Base-by-base conservation (phyloP, 176 grass and related monocot genomes). In the barley (Hordeum vulgare) region DNA sequence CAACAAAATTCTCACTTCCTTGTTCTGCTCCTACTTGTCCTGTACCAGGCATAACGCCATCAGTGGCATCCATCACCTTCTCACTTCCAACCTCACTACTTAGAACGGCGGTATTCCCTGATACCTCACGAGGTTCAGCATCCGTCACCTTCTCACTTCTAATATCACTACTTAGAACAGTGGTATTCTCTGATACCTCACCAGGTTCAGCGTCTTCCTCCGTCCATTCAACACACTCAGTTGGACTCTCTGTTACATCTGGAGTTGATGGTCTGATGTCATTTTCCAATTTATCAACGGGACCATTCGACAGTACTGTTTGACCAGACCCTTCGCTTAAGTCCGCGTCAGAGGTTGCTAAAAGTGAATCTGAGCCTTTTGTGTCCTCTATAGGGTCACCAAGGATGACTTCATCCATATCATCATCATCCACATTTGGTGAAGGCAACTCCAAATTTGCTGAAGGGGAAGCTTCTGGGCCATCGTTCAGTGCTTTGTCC, bases 351-450 rank as follows among this genome's bases (percentile, higher is more conserved):
- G 76, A 61, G n/a, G 40, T 62, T 25, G 62, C 35, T 31, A 67
- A 47, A 67, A 65, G 21, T 25, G 49, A 59, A 56, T 72, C 79
- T 28, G 59, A 86, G 78, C 28, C 84, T 78, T 86, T 53, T 83
- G 60, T 68, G 66, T 4, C 75, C 68, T 79, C 84, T 21, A 66
- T 26, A 74, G 72, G 75, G 66, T 79, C 84, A 65, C 74, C 74
- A 74, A 90, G 58, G 83, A 90, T 79, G 36, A 83, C 79, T 86
- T 86, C 80, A 75, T 86, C 80, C 24, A n/a, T 60, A 62, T 90
- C 79, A 0, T 66, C 79, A 53, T 83, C 88, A 75, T 83, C 88
- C 66, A 74, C 58, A 60, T 64, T 37, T 66, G 29, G 74, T 74
- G 89, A 72, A 15, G 81, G 82, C 61, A 51, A 29, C 76, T 93